phyloP scores from a whole-genome alignment of 108 stramenopile species.

The Asterionellopsis glacialis region DNA sequence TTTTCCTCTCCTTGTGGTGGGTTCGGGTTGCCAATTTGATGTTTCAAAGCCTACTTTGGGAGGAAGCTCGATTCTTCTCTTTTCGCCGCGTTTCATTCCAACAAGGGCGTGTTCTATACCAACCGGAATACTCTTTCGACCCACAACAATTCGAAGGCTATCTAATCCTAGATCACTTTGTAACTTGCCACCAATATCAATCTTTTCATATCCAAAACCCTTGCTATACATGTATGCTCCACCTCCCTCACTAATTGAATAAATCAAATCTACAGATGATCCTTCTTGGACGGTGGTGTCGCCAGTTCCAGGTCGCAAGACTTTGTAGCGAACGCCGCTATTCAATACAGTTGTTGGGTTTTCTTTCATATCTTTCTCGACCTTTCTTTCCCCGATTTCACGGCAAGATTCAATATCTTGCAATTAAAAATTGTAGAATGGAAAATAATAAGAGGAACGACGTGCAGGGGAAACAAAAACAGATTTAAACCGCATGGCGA shows the following conservation, averaged over 20 bases:
- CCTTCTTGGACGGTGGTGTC: slow-evolving; percentile 21
- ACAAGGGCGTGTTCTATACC: slow-evolving; percentile 48
- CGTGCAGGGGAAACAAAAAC: too few relatives aligned
- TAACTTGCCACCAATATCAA: slow-evolving; percentile 28
- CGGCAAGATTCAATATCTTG: slow-evolving; percentile 52
- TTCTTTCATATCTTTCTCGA: slow-evolving; percentile 28
- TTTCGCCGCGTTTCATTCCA: slow-evolving; percentile 52
- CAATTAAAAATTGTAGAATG: too few relatives aligned
- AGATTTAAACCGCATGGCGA: too few relatives aligned
- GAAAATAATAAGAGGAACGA: too few relatives aligned
- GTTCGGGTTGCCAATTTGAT: slow-evolving; percentile 41
- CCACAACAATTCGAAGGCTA: slow-evolving; percentile 22
- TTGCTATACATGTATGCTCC: slow-evolving; percentile 43
- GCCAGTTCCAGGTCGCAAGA: slow-evolving; percentile 20
- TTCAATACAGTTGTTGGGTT: slow-evolving; percentile 35
- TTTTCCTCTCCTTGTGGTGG: slow-evolving; percentile 33
- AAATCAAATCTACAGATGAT: slow-evolving; percentile 29
- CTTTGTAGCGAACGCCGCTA: slow-evolving; percentile 38
- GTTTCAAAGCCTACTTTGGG: slow-evolving; percentile 49
- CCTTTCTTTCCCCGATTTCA: slow-evolving; percentile 49
- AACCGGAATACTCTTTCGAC: slow-evolving; percentile 31
- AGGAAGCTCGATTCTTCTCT: slow-evolving; percentile 41
- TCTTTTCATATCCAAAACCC: slow-evolving; percentile 51
- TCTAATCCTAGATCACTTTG: slow-evolving; percentile 35
- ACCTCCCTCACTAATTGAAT: slow-evolving; percentile 12